Evolutionary conservation across 352 stramenopile genomes (phyloP), one percentile per base, ranked within the genome.

Genomic region (Elongisporangium undulatum): DNA sequence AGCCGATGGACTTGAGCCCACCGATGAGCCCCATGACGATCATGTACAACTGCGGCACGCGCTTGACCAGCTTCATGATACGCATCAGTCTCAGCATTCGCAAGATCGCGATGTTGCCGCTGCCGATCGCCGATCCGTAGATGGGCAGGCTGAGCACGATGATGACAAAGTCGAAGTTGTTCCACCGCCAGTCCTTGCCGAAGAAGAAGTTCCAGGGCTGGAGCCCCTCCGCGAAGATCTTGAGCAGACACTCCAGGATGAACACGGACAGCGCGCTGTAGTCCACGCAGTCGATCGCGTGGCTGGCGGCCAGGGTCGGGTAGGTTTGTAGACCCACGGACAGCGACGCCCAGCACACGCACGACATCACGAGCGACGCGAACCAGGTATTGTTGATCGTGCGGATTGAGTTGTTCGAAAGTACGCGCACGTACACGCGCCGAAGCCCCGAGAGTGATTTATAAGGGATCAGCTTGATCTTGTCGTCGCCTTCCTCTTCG

Each of bases 41-140:
- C 73, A 97, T 91, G 61, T 90, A 90, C n/a, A 97, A 74, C 68
- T 96, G 84, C 16, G 89, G 89, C 21, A 97, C 75, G 7, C 81
- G 74, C 71, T 96, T 95, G 53, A 96, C 84, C 2, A 97, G 75
- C 55, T 97, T 96, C 72, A 96, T 87, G 62, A 97, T 92, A 22
- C 88, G 84, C 70, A 96, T 79, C 3, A 97, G 65, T 29, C 90
- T 79, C 15, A 96, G 66, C 72, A 97, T 87, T 4, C 88, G 75
- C 51, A 97, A 67, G 60, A 97, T 87, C 17, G 74, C 77, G 48
- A 96, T 86, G 61, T 84, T 93, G 48, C 77, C 74, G 12, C 83
- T 84, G 17, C 79, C 82, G 10, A 90, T 62, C 34, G 75, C 75
- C 1, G 79, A 86, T 6, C 79, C 82, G 79, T 77, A 91, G 10